Conservation (phyloP, 164 flowering plant species). For the Vitis rotundifolia region DNA sequence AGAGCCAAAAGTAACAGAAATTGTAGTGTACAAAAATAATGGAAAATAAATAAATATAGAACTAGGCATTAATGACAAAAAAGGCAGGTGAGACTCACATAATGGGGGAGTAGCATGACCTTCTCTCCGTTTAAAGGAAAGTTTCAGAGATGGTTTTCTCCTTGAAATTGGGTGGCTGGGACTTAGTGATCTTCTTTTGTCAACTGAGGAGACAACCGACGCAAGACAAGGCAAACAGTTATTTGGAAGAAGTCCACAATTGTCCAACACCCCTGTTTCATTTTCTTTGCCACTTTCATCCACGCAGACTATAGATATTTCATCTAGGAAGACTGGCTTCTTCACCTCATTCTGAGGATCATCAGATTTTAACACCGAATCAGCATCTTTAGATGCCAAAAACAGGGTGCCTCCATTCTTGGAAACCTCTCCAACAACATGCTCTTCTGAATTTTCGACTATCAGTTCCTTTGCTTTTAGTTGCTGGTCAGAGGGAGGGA, state of each 20-base stretch:
- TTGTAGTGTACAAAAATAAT: too few relatives aligned
- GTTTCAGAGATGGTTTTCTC: conserved; percentile 29
- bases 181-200: conserved; percentile 30
- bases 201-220: conserved; percentile 25
- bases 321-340: conserved; percentile 16
- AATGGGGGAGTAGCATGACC: conserved; percentile 22
- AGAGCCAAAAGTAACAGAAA: too few relatives aligned
- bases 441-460: not conserved
- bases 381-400: not conserved
- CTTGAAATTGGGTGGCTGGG: conserved; percentile 29
- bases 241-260: conserved; percentile 35
- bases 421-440: not conserved
- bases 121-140: conserved; percentile 52
- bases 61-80: not conserved
- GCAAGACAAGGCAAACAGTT: conserved; percentile 51
- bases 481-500: not conserved
- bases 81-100: conserved; percentile 23
- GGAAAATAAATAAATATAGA: not conserved
- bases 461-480: conserved; percentile 8
- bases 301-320: conserved; percentile 12
- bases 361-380: not conserved
- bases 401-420: not conserved
- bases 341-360: conserved; percentile 8
- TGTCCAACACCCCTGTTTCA: conserved; percentile 12
- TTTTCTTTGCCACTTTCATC: conserved; percentile 15